Conservation (phyloP, 139 green algal species). For the Chlorella sorokiniana region DNA sequence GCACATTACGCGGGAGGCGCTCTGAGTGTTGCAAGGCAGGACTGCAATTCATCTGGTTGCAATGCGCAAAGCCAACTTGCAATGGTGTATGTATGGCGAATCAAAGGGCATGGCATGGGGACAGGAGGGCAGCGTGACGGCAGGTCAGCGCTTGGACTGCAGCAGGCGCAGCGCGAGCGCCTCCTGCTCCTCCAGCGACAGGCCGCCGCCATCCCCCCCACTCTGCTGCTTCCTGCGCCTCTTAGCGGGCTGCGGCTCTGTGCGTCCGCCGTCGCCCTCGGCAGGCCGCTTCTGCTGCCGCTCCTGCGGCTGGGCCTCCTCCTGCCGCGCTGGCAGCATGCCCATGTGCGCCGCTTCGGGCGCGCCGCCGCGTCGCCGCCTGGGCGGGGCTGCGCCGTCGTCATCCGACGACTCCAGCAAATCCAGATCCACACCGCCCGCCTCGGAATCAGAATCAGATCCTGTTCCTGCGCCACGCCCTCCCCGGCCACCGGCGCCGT, state of each 20-base stretch:
- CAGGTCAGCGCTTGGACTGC: background rate
- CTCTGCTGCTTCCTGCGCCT: background rate
- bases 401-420: slow-evolving; percentile 34
- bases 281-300: slow-evolving; percentile 9
- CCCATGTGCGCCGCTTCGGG: slow-evolving; percentile 47
- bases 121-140: background rate
- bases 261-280: background rate
- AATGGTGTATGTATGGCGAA: too few relatives aligned
- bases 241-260: background rate
- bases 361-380: background rate
- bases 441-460: slow-evolving; percentile 1
- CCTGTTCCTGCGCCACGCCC: background rate
- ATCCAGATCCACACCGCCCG: slow-evolving; percentile 5
- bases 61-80: too few relatives aligned
- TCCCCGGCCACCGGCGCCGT: background rate
- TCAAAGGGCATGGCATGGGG: too few relatives aligned
- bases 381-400: slow-evolving; percentile 14
- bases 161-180: slow-evolving; percentile 68
- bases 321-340: slow-evolving; percentile 42
- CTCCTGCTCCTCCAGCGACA: slow-evolving; percentile 69
- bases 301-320: background rate
- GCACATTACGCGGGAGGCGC: too few relatives aligned
- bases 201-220: background rate
- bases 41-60: too few relatives aligned
- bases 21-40: too few relatives aligned